Evolutionary conservation across 1,284 basidiomycete genomes (phyloP), one percentile per base, ranked within the genome.

Genomic region (Rhodotorula glutinis): DNA sequence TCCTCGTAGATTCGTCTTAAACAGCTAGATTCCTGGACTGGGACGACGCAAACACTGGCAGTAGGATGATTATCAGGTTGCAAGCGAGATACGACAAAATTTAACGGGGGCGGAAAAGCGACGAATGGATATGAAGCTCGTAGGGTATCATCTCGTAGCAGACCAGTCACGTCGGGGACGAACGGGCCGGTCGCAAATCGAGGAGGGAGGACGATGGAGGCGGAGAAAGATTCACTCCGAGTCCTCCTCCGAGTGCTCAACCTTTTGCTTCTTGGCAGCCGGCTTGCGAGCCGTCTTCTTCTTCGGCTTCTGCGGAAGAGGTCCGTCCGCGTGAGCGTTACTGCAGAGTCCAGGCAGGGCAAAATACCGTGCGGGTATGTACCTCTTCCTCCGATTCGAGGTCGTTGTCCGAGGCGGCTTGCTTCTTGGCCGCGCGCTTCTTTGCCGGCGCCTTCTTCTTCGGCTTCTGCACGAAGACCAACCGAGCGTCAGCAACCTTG

Each of bases 211-310:
- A 5, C 43, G 55, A 38, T 13, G n/a, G 30, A 10, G 14, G 23
- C 47, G 21, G 4, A 23, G 8, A 17, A 16, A 25, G 55, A 19
- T 27, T 44, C 27, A 46, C 29, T 57, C 56, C 41, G 44, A 44
- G 44, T 59, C 57, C 29, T 57, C 65, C 38, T 69, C 58, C 40
- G 66, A 54, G 41, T 60, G 54, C 46, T 59, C 46, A 10, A 27
- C 53, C 60, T 65, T 66, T 52, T 58, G 29, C n/a, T 59, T 60
- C 54, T 33, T 49, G 11, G 54, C 17, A 21, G 44, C 43, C 30
- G 27, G 56, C 54, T 51, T 65, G 11, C n/a, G 40, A 5, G 23
- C 38, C 33, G n/a, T 29, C 25, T 54, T 65, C 66, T 68, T 67
- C 38, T 56, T 58, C 30, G 54, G 62, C 51, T 59, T 60, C n/a